These are phyloP conservation scores for Mycosphaerella sp. DNA, from an alignment of 2,329 filamentous ascomycete species.

Conservation along the genomic window DNA sequence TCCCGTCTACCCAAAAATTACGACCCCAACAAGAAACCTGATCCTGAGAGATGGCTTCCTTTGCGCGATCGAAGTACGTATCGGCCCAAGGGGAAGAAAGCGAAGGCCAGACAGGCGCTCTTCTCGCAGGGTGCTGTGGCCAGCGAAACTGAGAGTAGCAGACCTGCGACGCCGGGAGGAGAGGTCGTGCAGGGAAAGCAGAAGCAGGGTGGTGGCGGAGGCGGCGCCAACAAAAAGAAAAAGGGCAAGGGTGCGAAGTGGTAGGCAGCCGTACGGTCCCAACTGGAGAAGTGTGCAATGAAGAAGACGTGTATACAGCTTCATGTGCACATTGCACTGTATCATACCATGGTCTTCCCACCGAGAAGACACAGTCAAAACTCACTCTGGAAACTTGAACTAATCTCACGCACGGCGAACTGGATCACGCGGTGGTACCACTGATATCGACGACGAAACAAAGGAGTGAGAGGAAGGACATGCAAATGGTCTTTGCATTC, in stretches of 20 bases:
- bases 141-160: conserved; percentile 41
- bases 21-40: conserved; percentile 70
- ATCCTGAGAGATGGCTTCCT: conserved; percentile 90
- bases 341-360: background rate
- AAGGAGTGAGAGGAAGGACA: too few relatives aligned
- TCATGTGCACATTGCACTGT: background rate
- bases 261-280: conserved; percentile 5
- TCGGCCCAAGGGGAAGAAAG: conserved; percentile 83
- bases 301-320: background rate
- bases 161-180: conserved; percentile 31
- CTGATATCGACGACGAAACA: too few relatives aligned
- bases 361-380: background rate
- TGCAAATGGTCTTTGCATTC: too few relatives aligned
- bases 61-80: conserved; percentile 84
- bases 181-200: conserved; percentile 44
- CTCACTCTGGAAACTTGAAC: too few relatives aligned
- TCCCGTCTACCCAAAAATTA: conserved; percentile 65
- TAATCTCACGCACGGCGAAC: too few relatives aligned
- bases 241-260: conserved; percentile 27
- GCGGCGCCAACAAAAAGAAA: conserved; percentile 39
- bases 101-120: conserved; percentile 59
- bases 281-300: background rate
- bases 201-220: conserved; percentile 17
- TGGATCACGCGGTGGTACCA: too few relatives aligned
- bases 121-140: conserved; percentile 82